Percentiles rank a stretch among this genome's conserved stretches.
Evolutionary conservation across 495 filamentous ascomycete genomes (phyloP).

Genomic region (Talaromyces borbonicus): DNA sequence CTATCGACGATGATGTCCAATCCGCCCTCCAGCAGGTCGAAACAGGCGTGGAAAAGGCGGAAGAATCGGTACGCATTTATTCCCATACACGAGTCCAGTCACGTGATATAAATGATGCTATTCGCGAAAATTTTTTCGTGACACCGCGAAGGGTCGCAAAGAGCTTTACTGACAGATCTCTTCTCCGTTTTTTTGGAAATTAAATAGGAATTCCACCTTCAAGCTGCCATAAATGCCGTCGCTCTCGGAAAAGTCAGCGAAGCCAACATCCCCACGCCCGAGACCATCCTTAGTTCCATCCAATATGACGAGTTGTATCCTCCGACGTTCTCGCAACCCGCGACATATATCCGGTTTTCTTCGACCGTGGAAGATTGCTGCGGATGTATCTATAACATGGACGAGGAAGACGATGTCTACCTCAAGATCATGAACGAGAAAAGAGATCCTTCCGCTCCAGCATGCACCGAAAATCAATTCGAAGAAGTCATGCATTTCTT

Average conservation of each 20-base stretch:
- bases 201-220: slow-evolving; percentile 91
- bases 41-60: slow-evolving; percentile 90
- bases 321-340: slow-evolving; percentile 65
- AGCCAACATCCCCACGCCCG: slow-evolving; percentile 78
- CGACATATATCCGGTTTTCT: slow-evolving; percentile 94
- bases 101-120: slow-evolving; percentile 37
- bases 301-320: slow-evolving; percentile 86
- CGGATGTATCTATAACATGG: slow-evolving; percentile 85
- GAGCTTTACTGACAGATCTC: background rate
- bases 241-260: slow-evolving; percentile 65
- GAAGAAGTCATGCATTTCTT: slow-evolving; percentile 93
- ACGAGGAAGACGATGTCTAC: slow-evolving; percentile 74
- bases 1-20: slow-evolving; percentile 56
- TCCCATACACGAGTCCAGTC: slow-evolving; percentile 19
- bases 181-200: background rate
- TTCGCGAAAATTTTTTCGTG: slow-evolving; percentile 17
- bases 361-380: slow-evolving; percentile 93
- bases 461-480: slow-evolving; percentile 81
- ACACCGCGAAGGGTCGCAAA: slow-evolving; percentile 1
- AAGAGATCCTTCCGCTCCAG: slow-evolving; percentile 42
- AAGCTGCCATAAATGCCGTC: slow-evolving; percentile 74
- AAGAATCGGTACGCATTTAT: slow-evolving; percentile 81
- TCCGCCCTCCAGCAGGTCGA: slow-evolving; percentile 69
- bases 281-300: slow-evolving; percentile 61
- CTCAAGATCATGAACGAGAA: slow-evolving; percentile 77